Conservation (phyloP, 257 asterid genomes). For the Rhazya stricta region DNA sequence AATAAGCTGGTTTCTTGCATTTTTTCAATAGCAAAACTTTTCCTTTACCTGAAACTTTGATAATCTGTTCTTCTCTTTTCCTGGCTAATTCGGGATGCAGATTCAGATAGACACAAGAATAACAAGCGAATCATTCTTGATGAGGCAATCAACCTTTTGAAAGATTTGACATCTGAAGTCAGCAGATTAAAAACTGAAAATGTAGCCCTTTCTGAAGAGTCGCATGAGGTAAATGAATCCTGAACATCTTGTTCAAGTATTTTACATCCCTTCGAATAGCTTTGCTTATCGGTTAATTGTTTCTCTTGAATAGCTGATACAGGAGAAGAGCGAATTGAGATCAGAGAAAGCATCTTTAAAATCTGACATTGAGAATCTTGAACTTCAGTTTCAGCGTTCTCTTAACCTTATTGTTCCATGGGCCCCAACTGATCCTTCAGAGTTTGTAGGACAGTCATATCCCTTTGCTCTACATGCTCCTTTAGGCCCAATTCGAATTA, state of each 20-base stretch:
- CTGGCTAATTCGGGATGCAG: conserved; percentile 6
- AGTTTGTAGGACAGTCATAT: conserved; percentile 8
- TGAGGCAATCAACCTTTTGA: conserved; percentile 27
- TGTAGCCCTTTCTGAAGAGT: conserved; percentile 23
- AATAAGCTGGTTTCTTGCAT: neutral
- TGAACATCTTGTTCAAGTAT: neutral
- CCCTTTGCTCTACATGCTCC: conserved; percentile 12
- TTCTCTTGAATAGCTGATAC: conserved; percentile 20
- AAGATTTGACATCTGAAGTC: conserved; percentile 27
- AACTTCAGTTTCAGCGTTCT: conserved; percentile 16
- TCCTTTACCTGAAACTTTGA: neutral
- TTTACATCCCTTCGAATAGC: neutral
- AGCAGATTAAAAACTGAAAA: conserved; percentile 19
- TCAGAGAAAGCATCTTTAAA: conserved; percentile 27
- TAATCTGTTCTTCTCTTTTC: neutral
- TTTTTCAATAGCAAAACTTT: neutral
- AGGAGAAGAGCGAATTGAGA: conserved; percentile 30
- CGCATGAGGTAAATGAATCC: conserved; percentile 26
- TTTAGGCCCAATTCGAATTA: conserved; percentile 10
- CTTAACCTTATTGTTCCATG: conserved; percentile 21
- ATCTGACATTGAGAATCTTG: conserved; percentile 22
- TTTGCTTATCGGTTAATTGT: neutral
- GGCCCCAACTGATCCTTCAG: conserved; percentile 18
- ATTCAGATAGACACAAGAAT: conserved; percentile 15
- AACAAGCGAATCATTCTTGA: conserved; percentile 19